A percentile compares a stretch with the other conserved stretches of the same genome.
phyloP scores from a whole-genome alignment of 2,329 filamentous ascomycete species.

The Fusarium anthophilum region DNA sequence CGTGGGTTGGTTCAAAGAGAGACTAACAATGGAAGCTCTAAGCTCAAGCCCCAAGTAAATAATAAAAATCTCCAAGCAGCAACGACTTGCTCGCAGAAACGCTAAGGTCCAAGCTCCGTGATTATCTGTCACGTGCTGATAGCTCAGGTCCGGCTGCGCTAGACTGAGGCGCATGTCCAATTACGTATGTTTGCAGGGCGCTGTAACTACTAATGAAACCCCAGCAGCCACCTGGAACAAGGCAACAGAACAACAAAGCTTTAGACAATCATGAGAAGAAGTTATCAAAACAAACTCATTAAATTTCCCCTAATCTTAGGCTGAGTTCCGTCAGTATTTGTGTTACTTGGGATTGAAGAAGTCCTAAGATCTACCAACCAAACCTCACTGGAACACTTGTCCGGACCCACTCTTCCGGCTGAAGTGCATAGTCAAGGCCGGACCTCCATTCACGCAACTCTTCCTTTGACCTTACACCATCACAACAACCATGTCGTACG shows the following conservation, averaged over 20 bases:
- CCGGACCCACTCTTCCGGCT: not conserved
- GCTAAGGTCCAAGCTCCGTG: slow-evolving; percentile 28
- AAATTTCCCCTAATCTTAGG: not conserved
- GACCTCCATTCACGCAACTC: not conserved
- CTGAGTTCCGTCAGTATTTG: not conserved
- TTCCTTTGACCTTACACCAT: not conserved
- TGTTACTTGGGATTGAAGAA: not conserved
- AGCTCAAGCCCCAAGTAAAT: slow-evolving; percentile 42
- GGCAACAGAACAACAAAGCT: slow-evolving; percentile 25
- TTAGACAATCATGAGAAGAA: not conserved
- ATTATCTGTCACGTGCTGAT: slow-evolving; percentile 46
- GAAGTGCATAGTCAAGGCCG: not conserved
- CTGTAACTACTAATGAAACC: slow-evolving; percentile 18
- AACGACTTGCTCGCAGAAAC: slow-evolving; percentile 36
- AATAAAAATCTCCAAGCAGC: slow-evolving; percentile 50
- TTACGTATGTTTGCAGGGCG: slow-evolving; percentile 44
- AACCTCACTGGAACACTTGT: too few species aligned
- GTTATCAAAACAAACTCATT: not conserved
- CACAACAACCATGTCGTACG: slow-evolving; percentile 79
- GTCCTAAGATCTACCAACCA: not conserved
- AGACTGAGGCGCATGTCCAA: slow-evolving; percentile 14
- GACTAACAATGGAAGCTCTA: slow-evolving; percentile 20
- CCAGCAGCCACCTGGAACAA: slow-evolving; percentile 34
- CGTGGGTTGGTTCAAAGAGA: slow-evolving; percentile 12
- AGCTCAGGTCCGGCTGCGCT: slow-evolving; percentile 29